phyloP scores from a whole-genome alignment of 495 filamentous ascomycete species.

The Extremus antarcticus region DNA sequence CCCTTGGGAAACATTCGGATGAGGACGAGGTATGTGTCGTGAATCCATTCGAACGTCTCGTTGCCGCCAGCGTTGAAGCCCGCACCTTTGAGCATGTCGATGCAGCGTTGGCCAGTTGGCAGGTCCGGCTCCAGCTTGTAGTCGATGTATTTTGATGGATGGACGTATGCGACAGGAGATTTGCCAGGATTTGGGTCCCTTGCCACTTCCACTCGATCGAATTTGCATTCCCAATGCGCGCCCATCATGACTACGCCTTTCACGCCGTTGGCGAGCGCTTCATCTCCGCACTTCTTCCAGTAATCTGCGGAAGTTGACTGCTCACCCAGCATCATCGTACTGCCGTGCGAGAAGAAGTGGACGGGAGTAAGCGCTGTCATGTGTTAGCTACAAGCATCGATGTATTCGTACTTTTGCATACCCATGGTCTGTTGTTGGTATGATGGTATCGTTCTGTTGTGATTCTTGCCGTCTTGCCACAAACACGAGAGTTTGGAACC shows the following conservation, averaged over 20 bases:
- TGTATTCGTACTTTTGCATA: too few relatives aligned
- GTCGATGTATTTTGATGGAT: constrained; percentile 46
- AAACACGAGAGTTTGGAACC: too few relatives aligned
- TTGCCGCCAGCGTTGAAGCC: constrained; percentile 43
- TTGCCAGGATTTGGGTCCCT: constrained; percentile 46
- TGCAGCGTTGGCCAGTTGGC: constrained; percentile 34
- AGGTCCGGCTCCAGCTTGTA: constrained; percentile 48
- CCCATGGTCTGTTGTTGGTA: too few relatives aligned
- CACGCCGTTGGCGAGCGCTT: constrained; percentile 43
- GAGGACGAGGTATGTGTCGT: constrained; percentile 52
- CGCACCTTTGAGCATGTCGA: constrained; percentile 33
- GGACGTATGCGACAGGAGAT: constrained; percentile 47
- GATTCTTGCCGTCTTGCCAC: too few relatives aligned
- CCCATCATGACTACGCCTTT: constrained; percentile 56
- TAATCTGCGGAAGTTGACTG: constrained; percentile 46
- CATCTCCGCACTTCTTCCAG: constrained; percentile 52
- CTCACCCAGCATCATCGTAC: constrained; percentile 57
- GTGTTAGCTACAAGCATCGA: too few relatives aligned
- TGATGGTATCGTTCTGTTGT: too few relatives aligned
- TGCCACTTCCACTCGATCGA: constrained; percentile 40
- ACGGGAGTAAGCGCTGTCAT: constrained; percentile 38
- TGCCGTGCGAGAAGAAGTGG: constrained; percentile 58
- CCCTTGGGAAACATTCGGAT: constrained; percentile 50
- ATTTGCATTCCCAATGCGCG: constrained; percentile 47
- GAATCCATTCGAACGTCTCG: constrained; percentile 49